A percentile compares a stretch with the other conserved stretches of the same genome.
phyloP scores from a whole-genome alignment of 129 eudicot species.

The Flaveria brownii region DNA sequence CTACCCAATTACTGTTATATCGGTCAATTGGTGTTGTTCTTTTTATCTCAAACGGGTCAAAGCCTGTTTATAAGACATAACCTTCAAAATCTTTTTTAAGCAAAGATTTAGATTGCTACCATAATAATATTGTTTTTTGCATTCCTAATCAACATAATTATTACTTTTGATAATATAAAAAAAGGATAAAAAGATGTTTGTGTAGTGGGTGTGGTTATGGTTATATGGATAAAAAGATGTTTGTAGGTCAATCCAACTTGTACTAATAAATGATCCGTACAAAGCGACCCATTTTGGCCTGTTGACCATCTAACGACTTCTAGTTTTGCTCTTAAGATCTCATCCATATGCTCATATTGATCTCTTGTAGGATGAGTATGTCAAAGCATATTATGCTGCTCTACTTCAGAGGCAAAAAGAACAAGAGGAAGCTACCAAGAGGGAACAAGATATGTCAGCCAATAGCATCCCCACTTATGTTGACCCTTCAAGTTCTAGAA shows the following conservation, averaged over 20 bases:
- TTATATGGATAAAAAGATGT: neutral
- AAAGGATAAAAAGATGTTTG: neutral
- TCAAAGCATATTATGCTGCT: conserved; percentile 92
- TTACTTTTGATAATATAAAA: neutral
- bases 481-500: conserved; percentile 44
- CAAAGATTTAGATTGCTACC: neutral
- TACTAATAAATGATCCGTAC: neutral
- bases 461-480: conserved; percentile 23
- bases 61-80: neutral
- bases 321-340: neutral
- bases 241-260: neutral
- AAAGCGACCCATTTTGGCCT: neutral
- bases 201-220: too few species aligned
- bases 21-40: neutral
- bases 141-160: neutral
- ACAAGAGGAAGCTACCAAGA: conserved; percentile 53
- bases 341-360: neutral
- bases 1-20: neutral
- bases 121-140: neutral
- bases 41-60: neutral
- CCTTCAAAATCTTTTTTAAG: neutral
- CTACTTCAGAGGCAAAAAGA: conserved; percentile 61
- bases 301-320: neutral
- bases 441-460: conserved; percentile 40
- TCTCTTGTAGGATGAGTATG: conserved; percentile 62